phyloP scores from a whole-genome alignment of 2,329 filamentous ascomycete species.

The Penicillium rolfsii region DNA sequence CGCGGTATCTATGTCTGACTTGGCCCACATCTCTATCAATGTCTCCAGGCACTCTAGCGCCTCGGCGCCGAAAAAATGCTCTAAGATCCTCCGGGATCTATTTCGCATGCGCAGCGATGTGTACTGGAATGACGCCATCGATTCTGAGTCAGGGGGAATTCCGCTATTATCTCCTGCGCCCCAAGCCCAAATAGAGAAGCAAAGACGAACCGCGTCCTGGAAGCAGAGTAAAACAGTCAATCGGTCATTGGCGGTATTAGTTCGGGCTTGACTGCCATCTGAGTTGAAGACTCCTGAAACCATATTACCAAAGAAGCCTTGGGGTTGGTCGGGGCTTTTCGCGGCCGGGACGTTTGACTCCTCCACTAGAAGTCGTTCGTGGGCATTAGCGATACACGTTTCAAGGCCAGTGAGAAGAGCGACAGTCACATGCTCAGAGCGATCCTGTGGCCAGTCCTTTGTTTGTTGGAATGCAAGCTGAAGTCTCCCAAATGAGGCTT shows the following conservation, averaged over 20 bases:
- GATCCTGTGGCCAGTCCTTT: conserved; percentile 43
- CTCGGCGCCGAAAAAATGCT: conserved; percentile 91
- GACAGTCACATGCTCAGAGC: conserved; percentile 66
- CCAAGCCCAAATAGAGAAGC: conserved; percentile 96
- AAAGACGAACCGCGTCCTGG: conserved; percentile 90
- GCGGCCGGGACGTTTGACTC: conserved; percentile 68
- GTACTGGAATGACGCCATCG: conserved; percentile 82
- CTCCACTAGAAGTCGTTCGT: conserved; percentile 77
- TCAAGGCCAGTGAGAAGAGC: conserved; percentile 92
- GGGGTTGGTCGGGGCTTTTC: conserved; percentile 80
- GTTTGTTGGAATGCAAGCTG: conserved; percentile 53
- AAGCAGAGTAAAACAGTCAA: conserved; percentile 95
- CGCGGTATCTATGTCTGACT: conserved; percentile 55
- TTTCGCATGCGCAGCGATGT: conserved; percentile 91
- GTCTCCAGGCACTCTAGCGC: conserved; percentile 93
- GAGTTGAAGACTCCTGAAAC: conserved; percentile 86
- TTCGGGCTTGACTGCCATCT: conserved; percentile 75
- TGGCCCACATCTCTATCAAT: conserved; percentile 80
- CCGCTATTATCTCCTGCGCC: conserved; percentile 59
- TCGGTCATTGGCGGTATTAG: conserved; percentile 86
- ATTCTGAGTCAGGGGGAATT: conserved; percentile 63
- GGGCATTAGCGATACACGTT: conserved; percentile 82
- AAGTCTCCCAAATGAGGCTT: conserved; percentile 70
- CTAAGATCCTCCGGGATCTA: conserved; percentile 80
- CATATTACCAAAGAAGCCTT: conserved; percentile 92